Percentiles rank a stretch among this genome's conserved stretches.
Conservation (phyloP, 2,329 filamentous ascomycete species). For the Aureobasidium sp. region DNA sequence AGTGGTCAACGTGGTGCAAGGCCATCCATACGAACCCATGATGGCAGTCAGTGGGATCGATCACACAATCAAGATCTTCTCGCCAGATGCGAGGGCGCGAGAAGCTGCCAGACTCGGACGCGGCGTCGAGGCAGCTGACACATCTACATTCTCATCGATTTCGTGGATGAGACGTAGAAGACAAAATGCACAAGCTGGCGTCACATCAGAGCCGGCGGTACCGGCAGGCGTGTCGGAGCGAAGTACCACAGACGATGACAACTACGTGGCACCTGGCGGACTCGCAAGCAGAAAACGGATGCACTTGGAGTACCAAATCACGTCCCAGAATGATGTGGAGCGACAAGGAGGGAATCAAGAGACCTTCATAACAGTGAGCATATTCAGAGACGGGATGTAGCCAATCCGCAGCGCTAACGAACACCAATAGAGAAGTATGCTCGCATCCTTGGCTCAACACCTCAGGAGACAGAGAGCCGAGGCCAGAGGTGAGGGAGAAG, state of each 20-base stretch:
- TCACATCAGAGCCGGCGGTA: conserved; percentile 26
- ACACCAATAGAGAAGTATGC: conserved; percentile 23
- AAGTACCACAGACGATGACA: conserved; percentile 29
- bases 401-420: conserved; percentile 13
- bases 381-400: neutral
- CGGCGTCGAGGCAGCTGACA: conserved; percentile 48
- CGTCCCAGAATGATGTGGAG: conserved; percentile 54
- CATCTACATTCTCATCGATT: conserved; percentile 37
- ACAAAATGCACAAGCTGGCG: conserved; percentile 2
- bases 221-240: conserved; percentile 19
- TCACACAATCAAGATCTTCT: conserved; percentile 63
- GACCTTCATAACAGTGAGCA: conserved; percentile 45
- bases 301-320: conserved; percentile 55
- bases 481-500: conserved; percentile 16
- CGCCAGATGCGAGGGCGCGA: conserved; percentile 52
- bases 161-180: conserved; percentile 16
- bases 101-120: conserved; percentile 50
- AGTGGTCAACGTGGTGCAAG: conserved; percentile 63
- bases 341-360: conserved; percentile 52
- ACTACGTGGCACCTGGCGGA: conserved; percentile 37
- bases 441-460: conserved; percentile 22
- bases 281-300: conserved; percentile 52
- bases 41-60: conserved; percentile 62
- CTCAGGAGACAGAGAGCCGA: conserved; percentile 20
- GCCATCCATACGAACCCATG: conserved; percentile 61